Evolutionary conservation across 495 filamentous ascomycete genomes (phyloP).

Genomic region (Penicillium canescens): DNA sequence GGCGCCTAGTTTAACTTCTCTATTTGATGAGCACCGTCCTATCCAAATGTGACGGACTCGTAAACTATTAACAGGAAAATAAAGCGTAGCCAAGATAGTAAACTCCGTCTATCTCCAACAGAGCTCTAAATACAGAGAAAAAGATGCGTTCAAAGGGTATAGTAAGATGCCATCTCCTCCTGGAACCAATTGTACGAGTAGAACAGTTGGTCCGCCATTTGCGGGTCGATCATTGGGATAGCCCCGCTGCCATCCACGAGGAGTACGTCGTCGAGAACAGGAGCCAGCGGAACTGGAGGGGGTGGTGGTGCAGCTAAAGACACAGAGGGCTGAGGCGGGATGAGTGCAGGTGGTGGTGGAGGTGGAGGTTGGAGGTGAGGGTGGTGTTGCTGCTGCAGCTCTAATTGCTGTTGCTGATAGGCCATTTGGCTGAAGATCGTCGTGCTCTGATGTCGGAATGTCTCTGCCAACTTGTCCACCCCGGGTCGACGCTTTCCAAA

Average conservation of each 20-base stretch:
- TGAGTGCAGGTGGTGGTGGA: conserved; percentile 23
- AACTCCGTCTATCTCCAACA: conserved; percentile 5
- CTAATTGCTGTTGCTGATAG: conserved; percentile 35
- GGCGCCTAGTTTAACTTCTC: too few species aligned
- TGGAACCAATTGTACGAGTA: conserved; percentile 50
- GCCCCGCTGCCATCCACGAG: conserved; percentile 37
- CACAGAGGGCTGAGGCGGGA: conserved; percentile 23
- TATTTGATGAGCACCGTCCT: too few species aligned
- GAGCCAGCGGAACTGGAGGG: conserved; percentile 42
- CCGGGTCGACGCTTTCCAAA: conserved; percentile 51
- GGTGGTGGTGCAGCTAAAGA: conserved; percentile 25
- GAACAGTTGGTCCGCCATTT: conserved; percentile 43
- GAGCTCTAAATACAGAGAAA: conserved; percentile 5
- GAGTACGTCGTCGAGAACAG: conserved; percentile 43
- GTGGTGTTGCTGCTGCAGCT: conserved; percentile 25
- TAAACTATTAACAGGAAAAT: not conserved
- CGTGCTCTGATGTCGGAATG: conserved; percentile 46
- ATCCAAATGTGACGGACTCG: not conserved
- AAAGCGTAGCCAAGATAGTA: not conserved
- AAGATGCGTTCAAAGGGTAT: conserved; percentile 35
- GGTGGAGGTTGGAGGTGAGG: conserved; percentile 17
- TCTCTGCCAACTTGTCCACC: conserved; percentile 47
- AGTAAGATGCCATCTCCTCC: conserved; percentile 46
- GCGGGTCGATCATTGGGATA: conserved; percentile 40
- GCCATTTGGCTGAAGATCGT: conserved; percentile 48